Evolutionary conservation across 495 filamentous ascomycete genomes (phyloP), one percentile per base, ranked within the genome.

Genomic region (Parathielavia appendiculata): DNA sequence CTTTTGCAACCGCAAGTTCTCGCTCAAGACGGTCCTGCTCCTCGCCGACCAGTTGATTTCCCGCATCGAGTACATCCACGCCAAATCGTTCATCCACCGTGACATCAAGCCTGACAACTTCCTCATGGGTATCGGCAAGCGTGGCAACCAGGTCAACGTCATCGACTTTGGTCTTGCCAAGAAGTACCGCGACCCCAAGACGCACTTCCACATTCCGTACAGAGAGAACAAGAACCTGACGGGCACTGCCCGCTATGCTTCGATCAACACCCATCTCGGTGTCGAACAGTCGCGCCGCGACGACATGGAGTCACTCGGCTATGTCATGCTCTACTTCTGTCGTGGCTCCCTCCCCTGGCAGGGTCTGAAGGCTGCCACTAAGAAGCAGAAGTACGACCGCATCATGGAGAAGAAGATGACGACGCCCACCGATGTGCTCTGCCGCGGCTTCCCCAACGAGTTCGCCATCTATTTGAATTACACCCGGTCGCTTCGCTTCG

Each of bases 331-430:
- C 49, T 99, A 99, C 80, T 99, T 99, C 81, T 97, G 95, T 83
- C 95, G 95, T 71, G 93, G 93, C 47, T 96, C 92, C 55, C 91
- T 99, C 50, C 93, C 95, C 58, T 99, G 95, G 95, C 95, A 99
- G 79, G 95, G 95, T 40, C 81, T 99, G 48, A 99, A 99, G 84
- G 95, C 95, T 80, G 95, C 95, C 64, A 99, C 95, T 54, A 97
- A 99, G 85, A 97, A 99, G 86, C 93, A 99, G 81, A 99, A 97
- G 77, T 97, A 99, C 69, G 95, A 99, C 76, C 86, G 95, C 52
- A 99, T 99, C 76, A 99, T 97, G 95, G 95, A 99, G 82, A 99
- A 99, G 86, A 99, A 99, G 88, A 97, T 99, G 95, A 99, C 93
- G 11, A 99, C 95, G 7, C 93, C 95, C 17, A 99, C 95, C 65